Evolutionary conservation across 768 basidiomycete genomes (phyloP).

Genomic region (Macrolepiota fuliginosa): DNA sequence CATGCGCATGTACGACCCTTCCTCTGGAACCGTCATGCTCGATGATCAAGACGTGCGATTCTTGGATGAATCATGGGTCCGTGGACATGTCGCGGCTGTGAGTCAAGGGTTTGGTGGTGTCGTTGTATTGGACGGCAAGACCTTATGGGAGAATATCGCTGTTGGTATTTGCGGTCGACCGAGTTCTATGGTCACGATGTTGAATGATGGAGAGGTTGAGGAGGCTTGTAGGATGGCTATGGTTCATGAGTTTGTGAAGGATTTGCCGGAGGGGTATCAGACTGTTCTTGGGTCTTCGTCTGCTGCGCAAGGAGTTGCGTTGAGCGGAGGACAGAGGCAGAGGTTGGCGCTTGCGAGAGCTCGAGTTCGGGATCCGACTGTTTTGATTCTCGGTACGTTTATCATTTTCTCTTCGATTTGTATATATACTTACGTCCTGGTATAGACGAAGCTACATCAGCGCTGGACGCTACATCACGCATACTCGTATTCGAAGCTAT

Average conservation of each 20-base stretch:
- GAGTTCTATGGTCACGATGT: constrained; percentile 57
- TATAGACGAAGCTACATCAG: constrained; percentile 77
- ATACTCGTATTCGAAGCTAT: constrained; percentile 78
- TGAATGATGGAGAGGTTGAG: constrained; percentile 67
- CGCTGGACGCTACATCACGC: constrained; percentile 84
- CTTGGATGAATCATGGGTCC: constrained; percentile 71
- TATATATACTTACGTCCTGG: constrained; percentile 29
- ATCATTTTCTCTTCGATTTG: background rate
- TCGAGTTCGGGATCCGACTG: constrained; percentile 77
- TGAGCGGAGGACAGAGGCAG: constrained; percentile 94
- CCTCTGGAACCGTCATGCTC: constrained; percentile 60
- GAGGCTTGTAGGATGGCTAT: constrained; percentile 82
- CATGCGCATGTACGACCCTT: constrained; percentile 72
- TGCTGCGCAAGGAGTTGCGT: constrained; percentile 49
- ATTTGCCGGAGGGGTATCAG: constrained; percentile 87
- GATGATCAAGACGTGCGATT: constrained; percentile 81
- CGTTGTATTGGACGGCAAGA: constrained; percentile 64
- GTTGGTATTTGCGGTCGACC: constrained; percentile 42
- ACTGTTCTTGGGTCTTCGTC: constrained; percentile 51
- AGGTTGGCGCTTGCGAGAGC: constrained; percentile 88
- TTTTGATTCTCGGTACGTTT: constrained; percentile 84
- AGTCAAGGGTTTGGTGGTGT: constrained; percentile 70
- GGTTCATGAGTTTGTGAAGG: constrained; percentile 82
- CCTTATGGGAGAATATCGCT: constrained; percentile 83
- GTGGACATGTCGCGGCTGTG: constrained; percentile 70